Conservation (phyloP, 768 basidiomycete genomes). For the Kwoniella heveanensis region DNA sequence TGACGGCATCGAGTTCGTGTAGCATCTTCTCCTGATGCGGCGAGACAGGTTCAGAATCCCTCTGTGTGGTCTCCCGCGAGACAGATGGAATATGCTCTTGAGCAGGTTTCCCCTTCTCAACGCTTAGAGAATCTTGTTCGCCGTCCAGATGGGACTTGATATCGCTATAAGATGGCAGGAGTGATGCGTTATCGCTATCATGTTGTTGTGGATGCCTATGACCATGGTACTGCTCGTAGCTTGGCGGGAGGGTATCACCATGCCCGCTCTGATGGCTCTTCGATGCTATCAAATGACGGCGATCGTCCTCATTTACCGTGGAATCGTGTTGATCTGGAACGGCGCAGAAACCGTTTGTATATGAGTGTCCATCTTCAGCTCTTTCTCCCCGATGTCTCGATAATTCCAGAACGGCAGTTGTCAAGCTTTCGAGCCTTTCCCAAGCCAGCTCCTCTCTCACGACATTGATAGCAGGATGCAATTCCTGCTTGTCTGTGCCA, state of each 20-base stretch:
- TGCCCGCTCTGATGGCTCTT: neutral
- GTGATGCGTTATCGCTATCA: neutral
- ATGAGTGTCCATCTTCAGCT: neutral
- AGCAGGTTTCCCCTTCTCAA: slow-evolving; percentile 1
- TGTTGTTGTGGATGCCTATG: neutral
- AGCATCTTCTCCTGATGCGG: slow-evolving; percentile 67
- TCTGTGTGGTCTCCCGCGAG: neutral
- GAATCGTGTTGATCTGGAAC: neutral
- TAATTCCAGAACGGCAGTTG: slow-evolving; percentile 14
- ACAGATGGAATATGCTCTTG: neutral
- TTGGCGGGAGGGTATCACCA: no score
- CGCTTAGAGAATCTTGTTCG: neutral
- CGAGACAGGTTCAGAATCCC: neutral
- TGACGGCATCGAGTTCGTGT: slow-evolving; percentile 80
- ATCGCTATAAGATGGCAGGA: slow-evolving; percentile 2
- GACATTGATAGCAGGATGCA: slow-evolving; percentile 33
- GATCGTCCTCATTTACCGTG: neutral
- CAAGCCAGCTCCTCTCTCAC: slow-evolving; percentile 34
- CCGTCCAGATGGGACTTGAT: neutral
- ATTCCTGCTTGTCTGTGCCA: neutral
- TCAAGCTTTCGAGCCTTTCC: slow-evolving; percentile 33
- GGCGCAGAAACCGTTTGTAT: neutral
- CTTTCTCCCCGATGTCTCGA: neutral
- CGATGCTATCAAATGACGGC: no score
- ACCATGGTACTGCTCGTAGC: slow-evolving; percentile 4